Evolutionary conservation across 257 asterid species (phyloP).

Genomic region (Solanum corneliomulleri): DNA sequence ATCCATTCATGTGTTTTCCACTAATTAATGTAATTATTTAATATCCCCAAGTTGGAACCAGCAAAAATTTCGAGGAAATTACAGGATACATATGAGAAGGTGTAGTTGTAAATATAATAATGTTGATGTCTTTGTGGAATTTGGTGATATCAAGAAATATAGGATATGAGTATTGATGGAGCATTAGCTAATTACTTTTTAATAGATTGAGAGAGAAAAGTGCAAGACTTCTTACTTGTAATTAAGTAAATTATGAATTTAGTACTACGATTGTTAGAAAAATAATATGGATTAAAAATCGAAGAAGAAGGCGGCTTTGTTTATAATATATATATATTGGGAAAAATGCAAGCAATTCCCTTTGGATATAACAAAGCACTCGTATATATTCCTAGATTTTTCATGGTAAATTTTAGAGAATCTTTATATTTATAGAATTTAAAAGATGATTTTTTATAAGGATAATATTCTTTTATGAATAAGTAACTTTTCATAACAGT

Average conservation of each 20-base stretch:
- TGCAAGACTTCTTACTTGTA: not conserved
- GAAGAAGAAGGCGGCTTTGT: accelerated
- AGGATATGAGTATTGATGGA: not conserved
- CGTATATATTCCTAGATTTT: too few species aligned
- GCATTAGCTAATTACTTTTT: not conserved
- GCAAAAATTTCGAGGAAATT: not conserved
- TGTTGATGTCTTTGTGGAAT: not conserved
- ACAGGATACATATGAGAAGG: not conserved
- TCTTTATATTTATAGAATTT: too few species aligned
- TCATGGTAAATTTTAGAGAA: too few species aligned
- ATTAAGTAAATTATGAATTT: not conserved
- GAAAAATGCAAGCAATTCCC: accelerated
- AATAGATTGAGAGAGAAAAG: not conserved
- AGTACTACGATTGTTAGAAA: not conserved
- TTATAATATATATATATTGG: accelerated
- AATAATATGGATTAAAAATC: too few species aligned
- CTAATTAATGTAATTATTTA: not conserved
- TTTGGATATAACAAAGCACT: too few species aligned
- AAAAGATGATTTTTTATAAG: too few species aligned
- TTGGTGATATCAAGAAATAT: not conserved
- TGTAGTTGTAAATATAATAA: not conserved
- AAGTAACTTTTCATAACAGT: too few species aligned
- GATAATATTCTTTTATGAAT: too few species aligned
- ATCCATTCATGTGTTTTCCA: not conserved
- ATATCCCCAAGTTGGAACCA: not conserved